Evolutionary conservation across 495 filamentous ascomycete species (phyloP), one percentile per base, ranked within the genome.

Genomic region (Glutinoglossum americanum): DNA sequence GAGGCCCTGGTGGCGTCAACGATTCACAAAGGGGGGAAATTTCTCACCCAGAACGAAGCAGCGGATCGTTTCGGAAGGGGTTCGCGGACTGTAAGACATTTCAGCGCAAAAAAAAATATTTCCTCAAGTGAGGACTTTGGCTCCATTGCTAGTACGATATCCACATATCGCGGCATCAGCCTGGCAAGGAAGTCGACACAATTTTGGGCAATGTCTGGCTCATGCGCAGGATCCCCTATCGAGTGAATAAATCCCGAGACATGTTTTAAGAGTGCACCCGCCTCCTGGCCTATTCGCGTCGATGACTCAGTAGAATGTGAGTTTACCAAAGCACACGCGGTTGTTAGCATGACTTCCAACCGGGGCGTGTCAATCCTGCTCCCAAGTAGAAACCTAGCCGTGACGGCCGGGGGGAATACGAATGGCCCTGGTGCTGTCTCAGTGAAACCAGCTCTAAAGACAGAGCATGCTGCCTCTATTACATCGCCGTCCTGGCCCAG

Each of bases 191-290:
- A 80, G 45, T 85, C 79, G 59, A 92, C 83, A 35, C 82, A 78
- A 59, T 80, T 83, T 61, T 90, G 80, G 3, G 84, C 74, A 27
- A 93, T 75, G 63, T 95, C 88, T 1, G 87, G 86, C 44, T 96
- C 89, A 59, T 76, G 70, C 39, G 75, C 70, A 13, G 80, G 79
- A 28, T 74, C 77, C 76, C 78, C 72, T 64, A 87, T 75, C 53
- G 71, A 72, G 48, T 77, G 73, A 21, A 90, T 74, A 0, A 90
- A 71, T 3, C 74, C 71, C 19, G 83, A 73, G 11, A 87, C 77
- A 70, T 87, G 82, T 1, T 73, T 69, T 8, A 87, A 69, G 13
- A 92, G 66, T 21, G 72, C 69, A 2, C 68, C 68, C 0, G 85
- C 74, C 35, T 76, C 73, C 6, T 64, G 60, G 26, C 62, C 62